A percentile compares a stretch with the other conserved stretches of the same genome.
These are phyloP conservation scores for Pichia kluyveri DNA, from an alignment of 805 yeast genomes.

Conservation along the genomic window DNA sequence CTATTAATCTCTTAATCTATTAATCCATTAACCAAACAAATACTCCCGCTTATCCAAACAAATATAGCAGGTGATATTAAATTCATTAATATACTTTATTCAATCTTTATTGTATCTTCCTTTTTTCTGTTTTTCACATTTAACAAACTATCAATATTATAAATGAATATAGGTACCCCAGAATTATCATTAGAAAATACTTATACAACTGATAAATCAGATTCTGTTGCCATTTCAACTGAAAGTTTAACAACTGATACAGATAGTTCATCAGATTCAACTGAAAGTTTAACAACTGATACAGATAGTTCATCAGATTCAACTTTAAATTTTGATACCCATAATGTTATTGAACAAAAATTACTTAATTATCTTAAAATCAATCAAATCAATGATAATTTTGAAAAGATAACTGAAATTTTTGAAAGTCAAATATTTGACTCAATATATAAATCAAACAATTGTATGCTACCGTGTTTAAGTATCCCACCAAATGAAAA, in stretches of 20 bases:
- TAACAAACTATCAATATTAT: no score
- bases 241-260: background rate
- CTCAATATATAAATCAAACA: conserved; percentile 1
- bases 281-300: background rate
- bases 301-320: background rate
- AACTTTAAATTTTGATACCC: background rate
- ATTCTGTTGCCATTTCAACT: no score
- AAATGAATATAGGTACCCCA: no score
- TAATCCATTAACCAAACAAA: no score
- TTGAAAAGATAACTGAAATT: background rate
- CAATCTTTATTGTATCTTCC: no score
- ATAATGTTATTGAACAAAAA: background rate
- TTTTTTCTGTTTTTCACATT: no score
- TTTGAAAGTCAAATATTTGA: conserved; percentile 3
- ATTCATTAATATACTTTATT: no score
- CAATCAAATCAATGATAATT: background rate
- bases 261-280: background rate
- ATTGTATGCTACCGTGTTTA: conserved; percentile 7
- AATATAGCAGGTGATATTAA: no score
- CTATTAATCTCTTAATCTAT: no score
- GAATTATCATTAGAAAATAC: no score
- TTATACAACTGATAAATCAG: no score
- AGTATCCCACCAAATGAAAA: background rate
- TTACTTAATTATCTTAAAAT: background rate
- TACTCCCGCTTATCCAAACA: no score